A percentile compares a stretch with the other conserved stretches of the same genome.
Conservation (phyloP, 2,329 filamentous ascomycete species). For the Neonectria coccinea region DNA sequence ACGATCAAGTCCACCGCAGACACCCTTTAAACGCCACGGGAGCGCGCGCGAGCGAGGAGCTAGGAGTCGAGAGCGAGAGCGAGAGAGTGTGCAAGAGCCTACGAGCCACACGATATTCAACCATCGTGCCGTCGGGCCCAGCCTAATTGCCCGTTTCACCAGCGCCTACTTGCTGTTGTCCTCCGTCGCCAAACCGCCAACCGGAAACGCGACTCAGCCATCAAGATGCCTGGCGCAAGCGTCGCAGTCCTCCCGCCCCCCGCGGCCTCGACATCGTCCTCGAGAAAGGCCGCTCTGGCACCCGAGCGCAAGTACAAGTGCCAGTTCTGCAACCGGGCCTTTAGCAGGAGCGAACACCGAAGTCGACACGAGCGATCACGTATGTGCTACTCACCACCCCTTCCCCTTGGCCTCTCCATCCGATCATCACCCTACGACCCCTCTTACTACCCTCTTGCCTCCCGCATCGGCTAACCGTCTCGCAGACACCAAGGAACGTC, state of each 20-base stretch:
- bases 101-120: slow-evolving; percentile 66
- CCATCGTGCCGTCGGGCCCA: slow-evolving; percentile 62
- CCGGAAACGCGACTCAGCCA: slow-evolving; percentile 50
- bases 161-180: slow-evolving; percentile 44
- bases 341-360: slow-evolving; percentile 96
- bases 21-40: slow-evolving; percentile 80
- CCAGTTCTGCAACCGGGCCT: slow-evolving; percentile 97
- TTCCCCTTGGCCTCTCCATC: slow-evolving; percentile 22
- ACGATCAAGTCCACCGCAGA: slow-evolving; percentile 64
- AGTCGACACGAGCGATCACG: slow-evolving; percentile 97
- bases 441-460: slow-evolving; percentile 25
- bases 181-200: slow-evolving; percentile 37
- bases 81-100: slow-evolving; percentile 43
- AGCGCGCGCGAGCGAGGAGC: slow-evolving; percentile 71
- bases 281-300: slow-evolving; percentile 80
- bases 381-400: slow-evolving; percentile 68
- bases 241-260: slow-evolving; percentile 73
- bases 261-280: slow-evolving; percentile 75
- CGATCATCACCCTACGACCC: slow-evolving; percentile 24
- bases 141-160: slow-evolving; percentile 41
- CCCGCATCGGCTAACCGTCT: slow-evolving; percentile 42
- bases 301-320: slow-evolving; percentile 99
- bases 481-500: slow-evolving; percentile 96
- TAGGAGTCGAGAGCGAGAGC: slow-evolving; percentile 55
- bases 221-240: slow-evolving; percentile 77